These are phyloP conservation scores for Rosa hybrid DNA, from an alignment of 331 rosid genomes.

Conservation along the genomic window DNA sequence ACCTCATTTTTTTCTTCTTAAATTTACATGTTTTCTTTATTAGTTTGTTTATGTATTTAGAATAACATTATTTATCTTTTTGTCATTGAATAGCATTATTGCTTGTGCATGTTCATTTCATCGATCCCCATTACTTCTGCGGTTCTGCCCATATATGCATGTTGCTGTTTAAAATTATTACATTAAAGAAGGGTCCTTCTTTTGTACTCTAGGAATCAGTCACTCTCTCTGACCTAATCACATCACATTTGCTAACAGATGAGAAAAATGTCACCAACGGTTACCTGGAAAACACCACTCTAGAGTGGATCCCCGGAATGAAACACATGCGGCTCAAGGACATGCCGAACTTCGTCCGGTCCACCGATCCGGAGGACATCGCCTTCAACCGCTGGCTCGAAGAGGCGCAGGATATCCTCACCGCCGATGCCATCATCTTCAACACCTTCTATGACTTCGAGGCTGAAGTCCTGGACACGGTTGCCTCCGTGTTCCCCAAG, in stretches of 20 bases:
- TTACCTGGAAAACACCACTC: neutral
- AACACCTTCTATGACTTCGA: slow-evolving; percentile 20
- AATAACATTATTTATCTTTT: neutral
- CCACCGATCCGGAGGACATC: slow-evolving; percentile 9
- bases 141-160: neutral
- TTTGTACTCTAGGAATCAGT: neutral
- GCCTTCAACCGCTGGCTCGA: slow-evolving; percentile 22
- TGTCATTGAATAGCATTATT: neutral
- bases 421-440: slow-evolving; percentile 18
- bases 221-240: neutral
- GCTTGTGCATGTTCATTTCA: neutral
- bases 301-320: slow-evolving; percentile 14
- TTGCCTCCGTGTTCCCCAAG: slow-evolving; percentile 11
- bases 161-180: neutral
- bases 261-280: slow-evolving; percentile 13
- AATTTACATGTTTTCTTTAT: neutral
- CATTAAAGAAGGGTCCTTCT: neutral
- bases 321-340: slow-evolving; percentile 20
- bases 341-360: slow-evolving; percentile 20
- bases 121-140: neutral
- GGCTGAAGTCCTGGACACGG: neutral
- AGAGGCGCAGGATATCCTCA: slow-evolving; percentile 19
- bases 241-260: neutral
- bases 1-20: neutral
- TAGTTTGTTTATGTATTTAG: neutral